phyloP scores from a whole-genome alignment of 2,329 filamentous ascomycete genomes.

The Fusarium udum region DNA sequence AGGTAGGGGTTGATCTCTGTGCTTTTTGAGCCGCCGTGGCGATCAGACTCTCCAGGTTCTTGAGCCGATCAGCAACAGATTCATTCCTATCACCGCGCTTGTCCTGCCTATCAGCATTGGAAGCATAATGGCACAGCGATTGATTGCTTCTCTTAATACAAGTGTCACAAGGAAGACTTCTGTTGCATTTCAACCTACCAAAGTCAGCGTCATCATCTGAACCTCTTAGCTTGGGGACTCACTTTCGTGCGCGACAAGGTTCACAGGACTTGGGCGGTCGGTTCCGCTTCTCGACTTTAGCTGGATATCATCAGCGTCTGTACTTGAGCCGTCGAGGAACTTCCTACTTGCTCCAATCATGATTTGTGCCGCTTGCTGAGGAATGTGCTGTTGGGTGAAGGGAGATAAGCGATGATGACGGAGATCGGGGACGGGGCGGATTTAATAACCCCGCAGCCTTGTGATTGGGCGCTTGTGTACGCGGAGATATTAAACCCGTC shows the following conservation, averaged over 20 bases:
- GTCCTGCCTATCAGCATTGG: constrained; percentile 40
- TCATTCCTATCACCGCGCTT: neutral
- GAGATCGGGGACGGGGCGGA: constrained; percentile 14
- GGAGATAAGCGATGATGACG: constrained; percentile 15
- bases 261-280: constrained; percentile 49
- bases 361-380: fast-evolving
- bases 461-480: neutral
- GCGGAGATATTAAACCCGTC: constrained; percentile 29
- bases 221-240: neutral
- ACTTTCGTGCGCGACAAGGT: constrained; percentile 48
- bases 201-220: neutral
- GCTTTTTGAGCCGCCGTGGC: constrained; percentile 16
- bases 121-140: constrained; percentile 43
- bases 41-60: constrained; percentile 44
- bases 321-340: fast-evolving
- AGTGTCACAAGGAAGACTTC: constrained; percentile 44
- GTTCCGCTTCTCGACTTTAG: constrained; percentile 47
- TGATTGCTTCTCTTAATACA: constrained; percentile 43
- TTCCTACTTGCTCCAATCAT: neutral
- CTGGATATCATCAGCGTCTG: neutral
- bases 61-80: constrained; percentile 40
- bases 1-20: fast-evolving
- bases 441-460: constrained; percentile 22
- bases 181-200: constrained; percentile 47
- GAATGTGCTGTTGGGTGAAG: neutral